A percentile compares a stretch with the other conserved stretches of the same genome.
phyloP scores from a whole-genome alignment of 1,284 basidiomycete species.

The Puccinia horiana region DNA sequence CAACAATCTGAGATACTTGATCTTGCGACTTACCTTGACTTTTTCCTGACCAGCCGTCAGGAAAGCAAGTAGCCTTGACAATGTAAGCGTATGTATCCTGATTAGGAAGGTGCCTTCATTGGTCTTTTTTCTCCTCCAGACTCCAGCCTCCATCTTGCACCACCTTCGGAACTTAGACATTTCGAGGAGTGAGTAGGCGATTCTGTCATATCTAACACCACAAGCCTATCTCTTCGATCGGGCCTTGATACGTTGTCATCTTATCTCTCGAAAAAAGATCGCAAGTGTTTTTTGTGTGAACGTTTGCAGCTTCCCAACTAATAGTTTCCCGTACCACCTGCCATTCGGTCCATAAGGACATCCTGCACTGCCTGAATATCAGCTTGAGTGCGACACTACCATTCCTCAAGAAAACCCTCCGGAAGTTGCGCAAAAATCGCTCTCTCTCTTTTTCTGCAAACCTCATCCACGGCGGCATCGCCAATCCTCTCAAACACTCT shows the following conservation, averaged over 20 bases:
- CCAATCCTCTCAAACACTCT: too few relatives aligned
- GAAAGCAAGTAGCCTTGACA: neutral
- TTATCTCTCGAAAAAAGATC: neutral
- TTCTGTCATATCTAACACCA: neutral
- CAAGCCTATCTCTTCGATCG: neutral
- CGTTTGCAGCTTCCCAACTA: neutral
- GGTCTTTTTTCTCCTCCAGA: neutral
- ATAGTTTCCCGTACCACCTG: too few relatives aligned
- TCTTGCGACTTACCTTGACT: conserved; percentile 1
- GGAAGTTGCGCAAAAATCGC: neutral
- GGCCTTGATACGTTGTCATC: neutral
- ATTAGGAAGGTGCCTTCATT: neutral
- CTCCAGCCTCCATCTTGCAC: neutral
- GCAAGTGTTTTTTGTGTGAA: neutral
- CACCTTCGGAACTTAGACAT: neutral
- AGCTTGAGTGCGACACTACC: too few relatives aligned
- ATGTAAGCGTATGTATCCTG: neutral
- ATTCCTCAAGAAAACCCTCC: neutral
- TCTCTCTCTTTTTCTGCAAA: too few relatives aligned
- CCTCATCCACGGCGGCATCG: too few relatives aligned
- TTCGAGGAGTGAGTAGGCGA: neutral
- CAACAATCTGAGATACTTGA: conserved; percentile 20
- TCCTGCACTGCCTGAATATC: too few relatives aligned
- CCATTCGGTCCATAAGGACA: too few relatives aligned
- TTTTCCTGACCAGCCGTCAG: neutral